Base-by-base conservation (phyloP, 371 early-diverging fungal species). In the Aphelidium insulamus region DNA sequence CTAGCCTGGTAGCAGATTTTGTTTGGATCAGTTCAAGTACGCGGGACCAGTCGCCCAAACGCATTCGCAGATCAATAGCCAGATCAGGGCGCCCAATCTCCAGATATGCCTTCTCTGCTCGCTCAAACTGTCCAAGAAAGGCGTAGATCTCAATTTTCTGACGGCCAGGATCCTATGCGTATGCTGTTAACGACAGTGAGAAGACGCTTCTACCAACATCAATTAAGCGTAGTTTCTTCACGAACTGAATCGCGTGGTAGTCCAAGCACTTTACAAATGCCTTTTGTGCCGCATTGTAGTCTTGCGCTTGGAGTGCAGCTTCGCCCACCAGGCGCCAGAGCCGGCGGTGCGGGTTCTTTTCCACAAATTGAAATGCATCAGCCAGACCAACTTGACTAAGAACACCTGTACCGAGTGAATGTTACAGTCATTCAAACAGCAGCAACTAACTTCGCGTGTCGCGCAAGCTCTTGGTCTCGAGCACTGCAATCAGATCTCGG, bases 71-170 rank as follows among this genome's bases (percentile, higher is more conserved):
- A 7, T 59, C 54, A 9, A 66, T 44, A 3, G 63, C 66, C 8
- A 62, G 41, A 37, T 66, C 66, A 28, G 52, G 54, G 12, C 66
- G 52, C 36, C 60, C 66, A 48, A 53, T 47, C 22, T 55, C 57
- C 6, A 62, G 34, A 30, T 60, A 66, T 11, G 48, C 22, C 28
- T 50, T 45, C 31, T 66, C 66, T 0, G 66, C 59, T 3, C 28
- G 24, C 12, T 62, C 61, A 17, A 44, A 39, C 15, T 59, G 44
- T 1, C 46, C 38, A 26, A 51, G 51, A 31, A 48, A 58, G 4
- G 53, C 47, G 2, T 45, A 42, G 17, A 66, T 42, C 31, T 62
- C 61, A 0, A 63, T 63, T 2, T 34, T 33, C 38, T 66, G 60
- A 25, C 57, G 62, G 8, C 29, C 25, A n/a, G n/a, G n/a, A n/a